Conservation (phyloP, 192 early-diverging fungal genomes). For the Physocladia obscura region DNA sequence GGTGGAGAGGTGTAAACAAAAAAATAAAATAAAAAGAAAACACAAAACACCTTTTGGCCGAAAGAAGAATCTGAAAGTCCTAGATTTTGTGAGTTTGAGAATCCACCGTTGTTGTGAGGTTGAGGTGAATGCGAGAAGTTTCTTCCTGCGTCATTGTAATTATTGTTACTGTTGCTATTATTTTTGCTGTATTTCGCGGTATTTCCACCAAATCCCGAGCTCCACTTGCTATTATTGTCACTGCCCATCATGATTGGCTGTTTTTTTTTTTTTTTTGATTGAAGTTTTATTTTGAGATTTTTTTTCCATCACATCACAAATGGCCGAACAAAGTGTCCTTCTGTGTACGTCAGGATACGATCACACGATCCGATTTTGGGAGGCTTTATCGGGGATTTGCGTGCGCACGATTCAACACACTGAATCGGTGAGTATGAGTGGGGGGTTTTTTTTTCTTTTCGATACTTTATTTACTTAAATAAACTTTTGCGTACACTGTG, state of each 20-base stretch:
- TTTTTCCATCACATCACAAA: neutral
- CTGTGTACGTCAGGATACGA: constrained; percentile 62
- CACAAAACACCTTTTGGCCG: neutral
- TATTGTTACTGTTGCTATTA: neutral
- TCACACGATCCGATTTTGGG: constrained; percentile 67
- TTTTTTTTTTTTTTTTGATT: neutral
- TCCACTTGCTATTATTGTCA: neutral
- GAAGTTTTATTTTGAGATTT: neutral
- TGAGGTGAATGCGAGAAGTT: no score
- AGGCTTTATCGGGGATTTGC: constrained; percentile 55
- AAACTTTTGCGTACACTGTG: neutral
- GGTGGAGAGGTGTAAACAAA: neutral
- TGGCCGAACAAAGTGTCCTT: constrained; percentile 39
- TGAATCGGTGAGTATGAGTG: constrained; percentile 63
- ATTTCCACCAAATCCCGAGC: constrained; percentile 1
- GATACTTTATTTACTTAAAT: no score
- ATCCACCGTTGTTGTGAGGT: no score
- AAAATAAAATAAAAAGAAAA: neutral
- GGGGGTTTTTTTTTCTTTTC: neutral
- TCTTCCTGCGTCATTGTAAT: no score
- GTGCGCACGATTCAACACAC: constrained; percentile 72
- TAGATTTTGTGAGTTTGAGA: neutral
- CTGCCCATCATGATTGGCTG: constrained; percentile 8
- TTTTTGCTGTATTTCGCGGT: neutral
- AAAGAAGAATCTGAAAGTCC: no score